Evolutionary conservation across 176 grass and related monocot species (phyloP).

Genomic region (Cymbopogon citratus): DNA sequence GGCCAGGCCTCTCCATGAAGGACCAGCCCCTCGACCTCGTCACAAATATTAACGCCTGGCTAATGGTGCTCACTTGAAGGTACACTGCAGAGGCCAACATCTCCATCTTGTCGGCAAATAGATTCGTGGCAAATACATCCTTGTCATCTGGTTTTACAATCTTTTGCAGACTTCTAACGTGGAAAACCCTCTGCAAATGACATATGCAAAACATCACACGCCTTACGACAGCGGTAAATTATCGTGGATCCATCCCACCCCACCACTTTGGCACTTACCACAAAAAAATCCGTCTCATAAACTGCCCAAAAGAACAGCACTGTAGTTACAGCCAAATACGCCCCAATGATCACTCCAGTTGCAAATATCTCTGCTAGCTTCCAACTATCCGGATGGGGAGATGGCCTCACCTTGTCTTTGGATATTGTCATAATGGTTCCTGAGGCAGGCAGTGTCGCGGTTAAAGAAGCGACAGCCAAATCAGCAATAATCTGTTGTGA

Average conservation of each 20-base stretch:
- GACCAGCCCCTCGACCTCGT: slow-evolving; percentile 72
- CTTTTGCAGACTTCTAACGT: slow-evolving; percentile 35
- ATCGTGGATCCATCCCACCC: background rate
- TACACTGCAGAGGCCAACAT: slow-evolving; percentile 58
- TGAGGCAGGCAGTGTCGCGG: slow-evolving; percentile 1
- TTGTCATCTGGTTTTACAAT: too few species aligned
- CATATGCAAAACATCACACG: background rate
- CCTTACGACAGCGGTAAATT: background rate
- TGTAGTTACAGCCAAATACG: slow-evolving; percentile 52
- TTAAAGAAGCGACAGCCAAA: background rate
- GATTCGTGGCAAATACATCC: too few species aligned
- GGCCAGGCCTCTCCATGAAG: slow-evolving; percentile 53
- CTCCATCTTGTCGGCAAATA: slow-evolving; percentile 23
- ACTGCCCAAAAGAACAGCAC: slow-evolving; percentile 51
- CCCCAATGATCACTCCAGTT: slow-evolving; percentile 51
- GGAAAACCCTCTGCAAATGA: slow-evolving; percentile 40
- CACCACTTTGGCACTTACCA: slow-evolving; percentile 24
- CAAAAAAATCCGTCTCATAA: slow-evolving; percentile 41
- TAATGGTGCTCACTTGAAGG: slow-evolving; percentile 82
- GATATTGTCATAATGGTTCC: slow-evolving; percentile 70
- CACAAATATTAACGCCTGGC: slow-evolving; percentile 73
- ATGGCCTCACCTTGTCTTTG: slow-evolving; percentile 63
- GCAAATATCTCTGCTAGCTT: slow-evolving; percentile 64
- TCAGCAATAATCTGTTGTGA: background rate
- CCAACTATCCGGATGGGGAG: slow-evolving; percentile 59